phyloP scores from a whole-genome alignment of 768 basidiomycete species.

The Auriscalpium orientale region DNA sequence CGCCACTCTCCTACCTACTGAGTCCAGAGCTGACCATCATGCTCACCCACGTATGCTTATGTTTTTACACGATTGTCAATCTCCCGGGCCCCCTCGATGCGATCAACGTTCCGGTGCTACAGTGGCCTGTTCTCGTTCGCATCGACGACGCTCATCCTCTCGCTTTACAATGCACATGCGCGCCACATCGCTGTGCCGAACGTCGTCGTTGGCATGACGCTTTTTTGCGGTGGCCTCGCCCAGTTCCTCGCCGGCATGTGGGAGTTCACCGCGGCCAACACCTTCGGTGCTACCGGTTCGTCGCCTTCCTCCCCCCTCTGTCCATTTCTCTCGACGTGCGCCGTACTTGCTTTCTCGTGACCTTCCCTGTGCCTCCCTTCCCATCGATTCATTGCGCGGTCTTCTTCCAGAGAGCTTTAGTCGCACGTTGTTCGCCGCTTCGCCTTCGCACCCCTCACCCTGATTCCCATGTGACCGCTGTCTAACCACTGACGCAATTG shows the following conservation, averaged over 20 bases:
- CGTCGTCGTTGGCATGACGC: conserved; percentile 78
- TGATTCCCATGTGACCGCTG: not conserved
- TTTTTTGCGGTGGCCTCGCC: conserved; percentile 76
- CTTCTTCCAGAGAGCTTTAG: no score
- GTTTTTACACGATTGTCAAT: conserved; percentile 51
- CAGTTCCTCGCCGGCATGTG: conserved; percentile 90
- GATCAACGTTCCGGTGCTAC: conserved; percentile 31
- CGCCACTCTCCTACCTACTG: not conserved
- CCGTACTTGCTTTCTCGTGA: no score
- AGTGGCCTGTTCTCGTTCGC: conserved; percentile 82
- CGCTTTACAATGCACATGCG: conserved; percentile 61
- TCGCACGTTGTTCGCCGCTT: not conserved
- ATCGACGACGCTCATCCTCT: conserved; percentile 77
- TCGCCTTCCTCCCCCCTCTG: conserved; percentile 19
- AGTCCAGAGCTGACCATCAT: not conserved
- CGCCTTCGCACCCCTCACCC: not conserved
- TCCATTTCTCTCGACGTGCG: conserved; percentile 24
- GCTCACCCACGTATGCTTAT: not conserved
- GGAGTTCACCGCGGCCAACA: conserved; percentile 49
- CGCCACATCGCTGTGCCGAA: conserved; percentile 53
- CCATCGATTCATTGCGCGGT: no score
- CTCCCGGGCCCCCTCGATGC: conserved; percentile 52
- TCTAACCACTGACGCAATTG: conserved; percentile 27
- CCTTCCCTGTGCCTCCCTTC: not conserved
- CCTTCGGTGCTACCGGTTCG: conserved; percentile 63